phyloP scores from a whole-genome alignment of 768 basidiomycete genomes.

The Mycena epipterygia region DNA sequence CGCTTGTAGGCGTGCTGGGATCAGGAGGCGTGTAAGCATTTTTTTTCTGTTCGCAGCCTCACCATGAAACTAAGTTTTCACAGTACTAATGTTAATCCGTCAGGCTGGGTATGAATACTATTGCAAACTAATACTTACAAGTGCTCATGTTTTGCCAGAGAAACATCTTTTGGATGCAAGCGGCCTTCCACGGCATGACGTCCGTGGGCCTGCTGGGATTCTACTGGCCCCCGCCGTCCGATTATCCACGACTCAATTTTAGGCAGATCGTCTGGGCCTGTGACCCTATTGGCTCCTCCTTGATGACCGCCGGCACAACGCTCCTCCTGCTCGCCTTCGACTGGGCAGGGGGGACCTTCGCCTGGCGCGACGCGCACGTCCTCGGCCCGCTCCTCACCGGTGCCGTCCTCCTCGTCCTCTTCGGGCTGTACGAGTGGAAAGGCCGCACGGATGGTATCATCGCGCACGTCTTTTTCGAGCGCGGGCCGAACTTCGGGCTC shows the following conservation, averaged over 20 bases:
- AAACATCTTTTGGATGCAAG: conserved; percentile 39
- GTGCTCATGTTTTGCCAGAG: conserved; percentile 7
- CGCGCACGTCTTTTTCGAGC: conserved; percentile 36
- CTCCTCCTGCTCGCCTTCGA: conserved; percentile 36
- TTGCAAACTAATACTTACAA: neutral
- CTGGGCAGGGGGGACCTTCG: conserved; percentile 36
- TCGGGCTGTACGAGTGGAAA: conserved; percentile 36
- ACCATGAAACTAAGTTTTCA: neutral
- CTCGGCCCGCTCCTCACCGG: conserved; percentile 30
- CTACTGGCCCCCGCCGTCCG: conserved; percentile 36
- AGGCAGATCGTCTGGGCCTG: conserved; percentile 31
- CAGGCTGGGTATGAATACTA: conserved; percentile 27
- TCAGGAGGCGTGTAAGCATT: conserved; percentile 29
- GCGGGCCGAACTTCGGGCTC: conserved; percentile 36
- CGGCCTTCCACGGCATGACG: conserved; percentile 33
- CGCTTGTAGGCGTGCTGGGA: conserved; percentile 28
- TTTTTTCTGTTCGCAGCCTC: neutral
- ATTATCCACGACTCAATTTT: conserved; percentile 24
- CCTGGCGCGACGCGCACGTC: conserved; percentile 33
- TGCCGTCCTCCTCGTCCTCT: conserved; percentile 29
- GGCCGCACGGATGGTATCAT: conserved; percentile 35
- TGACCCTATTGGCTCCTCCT: conserved; percentile 30
- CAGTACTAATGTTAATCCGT: conserved; percentile 35
- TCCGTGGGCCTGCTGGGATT: conserved; percentile 35
- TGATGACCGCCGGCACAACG: conserved; percentile 33